Evolutionary conservation across 2,329 filamentous ascomycete species (phyloP), one percentile per base, ranked within the genome.

Genomic region (Ophioceras dolichostomum): DNA sequence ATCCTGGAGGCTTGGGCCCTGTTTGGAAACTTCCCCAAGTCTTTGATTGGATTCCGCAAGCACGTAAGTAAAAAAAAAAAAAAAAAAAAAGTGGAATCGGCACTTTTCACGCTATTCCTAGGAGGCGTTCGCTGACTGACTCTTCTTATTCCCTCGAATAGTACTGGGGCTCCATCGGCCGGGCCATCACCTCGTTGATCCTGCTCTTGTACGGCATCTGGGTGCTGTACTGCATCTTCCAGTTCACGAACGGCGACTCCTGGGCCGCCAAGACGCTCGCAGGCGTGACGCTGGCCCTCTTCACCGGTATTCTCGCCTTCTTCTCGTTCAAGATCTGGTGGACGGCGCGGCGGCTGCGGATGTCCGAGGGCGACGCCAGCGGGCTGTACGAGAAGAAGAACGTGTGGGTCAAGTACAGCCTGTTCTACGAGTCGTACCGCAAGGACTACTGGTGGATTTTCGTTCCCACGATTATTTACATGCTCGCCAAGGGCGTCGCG

Each of bases 391-490:
- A 95, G 42, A 73, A 96, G 61, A 93, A 91, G 66, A 74, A 82
- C 41, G 79, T 81, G 29, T 95, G 91, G 88, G 71, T 85, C 56
- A 94, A 91, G 65, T 98, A 98, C 70, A 91, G 84, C 51, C 70
- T 95, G 43, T 96, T 98, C 64, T 98, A 98, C 65, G 91, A 96
- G 52, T 81, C 80, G 49, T 96, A 94, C 69, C 87, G 86, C 64
- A 86, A 83, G 59, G 76, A 79, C 49, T 94, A 89, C 65, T 98
- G 91, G 91, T 96, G 89, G 89, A 62, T 95, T 18, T 96, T 98
- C 54, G 71, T 96, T 12, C 91, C 91, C 0, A 68, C 73, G 43
- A 94, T 96, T 51, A 43, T 87, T 45, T 96, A 96, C 67, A 83
- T 88, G 67, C 87, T 95, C 53, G 79, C 77, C 54, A 91, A 91